Conservation (phyloP, 2,329 filamentous ascomycete species). For the Aspergillus unguis region DNA sequence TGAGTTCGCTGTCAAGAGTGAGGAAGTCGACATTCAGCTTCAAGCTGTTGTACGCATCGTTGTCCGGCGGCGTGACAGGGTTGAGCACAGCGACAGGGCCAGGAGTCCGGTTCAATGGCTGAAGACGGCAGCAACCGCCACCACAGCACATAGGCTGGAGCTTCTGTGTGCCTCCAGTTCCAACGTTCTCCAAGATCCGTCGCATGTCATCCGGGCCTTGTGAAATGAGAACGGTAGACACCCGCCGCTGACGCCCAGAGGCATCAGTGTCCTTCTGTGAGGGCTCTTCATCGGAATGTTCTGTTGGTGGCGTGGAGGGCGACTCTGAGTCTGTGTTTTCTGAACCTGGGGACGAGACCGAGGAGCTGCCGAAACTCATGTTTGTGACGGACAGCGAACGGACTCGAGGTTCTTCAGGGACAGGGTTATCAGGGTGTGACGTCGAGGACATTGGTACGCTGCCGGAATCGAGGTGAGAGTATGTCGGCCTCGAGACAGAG, state of each 20-base stretch:
- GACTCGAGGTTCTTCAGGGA: constrained; percentile 47
- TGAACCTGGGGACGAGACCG: constrained; percentile 30
- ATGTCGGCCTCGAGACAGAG: constrained; percentile 22
- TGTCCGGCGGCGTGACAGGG: constrained; percentile 65
- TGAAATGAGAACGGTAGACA: constrained; percentile 52
- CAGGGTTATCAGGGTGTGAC: constrained; percentile 47
- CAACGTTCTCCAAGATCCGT: constrained; percentile 54
- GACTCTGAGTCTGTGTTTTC: constrained; percentile 37
- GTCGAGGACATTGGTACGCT: constrained; percentile 39
- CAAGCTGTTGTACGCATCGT: constrained; percentile 77
- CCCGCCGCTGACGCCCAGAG: constrained; percentile 37
- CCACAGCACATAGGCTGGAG: constrained; percentile 63
- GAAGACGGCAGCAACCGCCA: constrained; percentile 61
- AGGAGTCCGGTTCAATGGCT: constrained; percentile 49
- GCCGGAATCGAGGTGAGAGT: constrained; percentile 24
- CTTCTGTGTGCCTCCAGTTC: constrained; percentile 54
- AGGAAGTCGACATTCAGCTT: constrained; percentile 73
- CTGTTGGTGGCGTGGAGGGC: constrained; percentile 44
- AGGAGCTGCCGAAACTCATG: constrained; percentile 28
- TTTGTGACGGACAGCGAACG: constrained; percentile 37
- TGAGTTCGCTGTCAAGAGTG: constrained; percentile 66
- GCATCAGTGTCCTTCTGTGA: constrained; percentile 18
- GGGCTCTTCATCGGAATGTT: constrained; percentile 36
- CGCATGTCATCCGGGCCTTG: constrained; percentile 58
- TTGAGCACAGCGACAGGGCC: constrained; percentile 40